Evolutionary conservation across 129 eudicot genomes (phyloP).

Genomic region (Flaveria ramosissima): DNA sequence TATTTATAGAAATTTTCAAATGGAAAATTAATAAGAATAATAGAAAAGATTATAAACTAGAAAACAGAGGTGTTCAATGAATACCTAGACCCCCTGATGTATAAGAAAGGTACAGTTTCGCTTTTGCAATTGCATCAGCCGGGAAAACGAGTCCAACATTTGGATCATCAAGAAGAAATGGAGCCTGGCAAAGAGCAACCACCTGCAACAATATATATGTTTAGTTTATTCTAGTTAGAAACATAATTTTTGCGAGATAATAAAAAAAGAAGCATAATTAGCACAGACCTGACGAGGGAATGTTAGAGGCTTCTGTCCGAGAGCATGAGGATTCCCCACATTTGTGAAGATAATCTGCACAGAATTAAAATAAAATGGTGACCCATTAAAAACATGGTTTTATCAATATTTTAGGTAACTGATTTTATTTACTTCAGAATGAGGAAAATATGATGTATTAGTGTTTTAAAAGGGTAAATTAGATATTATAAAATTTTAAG

Average conservation of each 20-base stretch:
- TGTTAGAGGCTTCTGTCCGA: constrained; percentile 97
- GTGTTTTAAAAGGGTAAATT: constrained; percentile 4
- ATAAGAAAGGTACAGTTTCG: constrained; percentile 73
- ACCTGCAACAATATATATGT: constrained; percentile 56
- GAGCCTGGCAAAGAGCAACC: constrained; percentile 99
- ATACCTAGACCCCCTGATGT: constrained; percentile 98
- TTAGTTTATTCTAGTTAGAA: not conserved
- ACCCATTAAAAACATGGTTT: not conserved
- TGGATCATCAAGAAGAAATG: constrained; percentile 95
- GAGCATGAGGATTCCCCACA: constrained; percentile 99
- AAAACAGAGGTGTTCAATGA: not conserved
- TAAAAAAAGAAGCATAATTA: not conserved
- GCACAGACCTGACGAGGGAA: constrained; percentile 92
- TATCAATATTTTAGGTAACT: not conserved
- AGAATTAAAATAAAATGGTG: constrained; percentile 21
- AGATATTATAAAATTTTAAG: not conserved
- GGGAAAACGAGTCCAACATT: constrained; percentile 96
- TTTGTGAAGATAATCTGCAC: constrained; percentile 91
- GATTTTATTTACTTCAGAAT: not conserved
- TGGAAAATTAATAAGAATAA: not conserved
- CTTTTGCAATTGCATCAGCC: constrained; percentile 96
- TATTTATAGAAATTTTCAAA: not conserved
- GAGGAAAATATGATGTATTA: not conserved
- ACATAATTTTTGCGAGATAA: constrained; percentile 3
- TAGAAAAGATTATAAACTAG: not conserved